Conservation (phyloP, 1,284 basidiomycete species). For the Moniliella sp. region DNA sequence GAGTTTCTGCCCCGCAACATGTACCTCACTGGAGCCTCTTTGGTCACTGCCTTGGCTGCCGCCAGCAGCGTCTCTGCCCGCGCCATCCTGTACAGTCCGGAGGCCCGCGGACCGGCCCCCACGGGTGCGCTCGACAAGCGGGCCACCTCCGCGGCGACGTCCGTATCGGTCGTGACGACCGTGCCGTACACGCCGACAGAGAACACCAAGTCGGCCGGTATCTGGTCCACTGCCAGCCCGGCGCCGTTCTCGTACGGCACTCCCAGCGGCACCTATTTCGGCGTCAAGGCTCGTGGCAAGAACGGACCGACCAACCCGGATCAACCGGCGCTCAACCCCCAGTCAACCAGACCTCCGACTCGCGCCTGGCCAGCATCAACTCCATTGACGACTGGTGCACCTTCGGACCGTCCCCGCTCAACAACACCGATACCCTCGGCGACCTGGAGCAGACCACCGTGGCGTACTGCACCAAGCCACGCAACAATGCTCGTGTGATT, state of each 20-base stretch:
- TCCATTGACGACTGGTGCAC: slow-evolving; percentile 31
- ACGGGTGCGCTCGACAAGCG: no score
- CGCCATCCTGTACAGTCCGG: no score
- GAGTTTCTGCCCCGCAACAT: no score
- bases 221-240: no score
- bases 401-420: slow-evolving; percentile 34
- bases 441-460: slow-evolving; percentile 49
- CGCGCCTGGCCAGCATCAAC: slow-evolving; percentile 29
- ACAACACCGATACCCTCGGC: slow-evolving; percentile 39
- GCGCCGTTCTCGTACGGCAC: slow-evolving; percentile 25
- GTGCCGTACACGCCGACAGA: no score
- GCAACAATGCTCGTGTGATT: slow-evolving; percentile 32
- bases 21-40: no score
- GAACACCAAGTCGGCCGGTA: no score
- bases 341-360: slow-evolving; percentile 24
- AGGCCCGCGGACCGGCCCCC: no score
- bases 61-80: no score
- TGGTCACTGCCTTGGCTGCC: no score
- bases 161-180: no score
- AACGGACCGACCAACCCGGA: slow-evolving; percentile 26
- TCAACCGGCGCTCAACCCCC: slow-evolving; percentile 14
- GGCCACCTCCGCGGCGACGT: no score
- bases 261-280: slow-evolving; percentile 11
- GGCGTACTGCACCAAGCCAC: slow-evolving; percentile 48
- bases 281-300: slow-evolving; percentile 10